Evolutionary conservation across 2,329 filamentous ascomycete genomes (phyloP).

Genomic region (Aspergillus ochraceoroseus): DNA sequence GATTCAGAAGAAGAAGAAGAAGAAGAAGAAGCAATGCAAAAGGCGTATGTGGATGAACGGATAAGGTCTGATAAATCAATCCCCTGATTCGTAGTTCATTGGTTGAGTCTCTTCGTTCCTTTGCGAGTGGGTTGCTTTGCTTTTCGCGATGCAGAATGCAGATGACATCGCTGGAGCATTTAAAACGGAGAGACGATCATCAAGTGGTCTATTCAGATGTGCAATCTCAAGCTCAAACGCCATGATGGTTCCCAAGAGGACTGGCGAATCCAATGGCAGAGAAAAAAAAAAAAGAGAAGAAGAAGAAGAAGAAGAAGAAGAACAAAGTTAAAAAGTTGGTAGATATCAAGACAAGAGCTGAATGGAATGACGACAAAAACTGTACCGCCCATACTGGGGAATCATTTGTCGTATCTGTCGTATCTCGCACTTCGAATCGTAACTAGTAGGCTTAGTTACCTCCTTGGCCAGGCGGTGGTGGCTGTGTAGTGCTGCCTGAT

Average conservation of each 20-base stretch:
- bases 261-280: constrained; percentile 11
- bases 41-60: too few relatives aligned
- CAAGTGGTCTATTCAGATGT: background rate
- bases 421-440: too few relatives aligned
- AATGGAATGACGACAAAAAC: constrained; percentile 8
- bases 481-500: constrained; percentile 29
- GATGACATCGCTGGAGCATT: too few relatives aligned
- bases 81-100: too few relatives aligned
- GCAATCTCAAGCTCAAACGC: constrained; percentile 6
- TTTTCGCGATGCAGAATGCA: too few relatives aligned
- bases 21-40: background rate
- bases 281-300: constrained; percentile 8
- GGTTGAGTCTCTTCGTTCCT: too few relatives aligned
- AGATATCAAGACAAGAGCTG: constrained; percentile 22
- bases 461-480: constrained; percentile 39
- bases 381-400: constrained; percentile 1
- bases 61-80: too few relatives aligned
- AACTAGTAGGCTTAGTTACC: constrained; percentile 12
- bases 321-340: constrained; percentile 10
- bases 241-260: constrained; percentile 8
- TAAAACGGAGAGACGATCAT: too few relatives aligned
- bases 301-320: constrained; percentile 6
- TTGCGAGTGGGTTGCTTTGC: too few relatives aligned
- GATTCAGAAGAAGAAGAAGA: background rate
- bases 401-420: constrained; percentile 10